Evolutionary conservation across 495 filamentous ascomycete species (phyloP), one percentile per base, ranked within the genome.

Genomic region (Xylaria nigripes): DNA sequence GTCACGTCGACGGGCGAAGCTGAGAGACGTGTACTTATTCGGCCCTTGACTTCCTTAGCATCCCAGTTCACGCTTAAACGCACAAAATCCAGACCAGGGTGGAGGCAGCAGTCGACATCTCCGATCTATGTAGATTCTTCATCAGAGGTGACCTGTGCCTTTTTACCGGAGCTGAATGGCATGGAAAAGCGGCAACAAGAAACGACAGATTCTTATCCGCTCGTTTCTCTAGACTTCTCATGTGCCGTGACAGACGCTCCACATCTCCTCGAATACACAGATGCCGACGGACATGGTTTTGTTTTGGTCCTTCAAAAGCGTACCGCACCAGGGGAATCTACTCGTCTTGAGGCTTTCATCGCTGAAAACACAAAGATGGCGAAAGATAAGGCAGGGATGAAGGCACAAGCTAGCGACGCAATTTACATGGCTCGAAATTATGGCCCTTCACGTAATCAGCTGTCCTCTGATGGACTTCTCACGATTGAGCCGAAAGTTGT

Each of bases 191-290:
- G 41, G 42, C 42, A 45, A 27, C 15, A 27, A 2, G 27, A 45
- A 8, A 18, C 29, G 22, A 38, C 29, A 18, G 50, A 42, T 30
- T 45, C 42, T 6, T 3, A 27, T 29, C 36, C 50, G 8, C 45
- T 15, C 25, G 41, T 34, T 1, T 21, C 36, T 19, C 8, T 16
- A 5, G 30, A 46, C 38, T 53, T 36, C n/a, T 25, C 41, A 8
- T 52, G 40, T 13, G 25, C 29, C 15, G 32, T 36, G 12, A n/a
- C 9, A 18, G n/a, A n/a, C 15, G 15, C 15, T 2, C 7, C 23
- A 45, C 34, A 38, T 15, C 41, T 43, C 4, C 50, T 53, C 27
- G 50, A 53, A 27, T 45, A 53, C 25, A 38, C 27, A 4, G 45
- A 27, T n/a, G 9, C 12, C 4, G n/a, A 45, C 10, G 42, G 30